Evolutionary conservation across 352 stramenopile species (phyloP).

Genomic region (Phytophthora multivora): DNA sequence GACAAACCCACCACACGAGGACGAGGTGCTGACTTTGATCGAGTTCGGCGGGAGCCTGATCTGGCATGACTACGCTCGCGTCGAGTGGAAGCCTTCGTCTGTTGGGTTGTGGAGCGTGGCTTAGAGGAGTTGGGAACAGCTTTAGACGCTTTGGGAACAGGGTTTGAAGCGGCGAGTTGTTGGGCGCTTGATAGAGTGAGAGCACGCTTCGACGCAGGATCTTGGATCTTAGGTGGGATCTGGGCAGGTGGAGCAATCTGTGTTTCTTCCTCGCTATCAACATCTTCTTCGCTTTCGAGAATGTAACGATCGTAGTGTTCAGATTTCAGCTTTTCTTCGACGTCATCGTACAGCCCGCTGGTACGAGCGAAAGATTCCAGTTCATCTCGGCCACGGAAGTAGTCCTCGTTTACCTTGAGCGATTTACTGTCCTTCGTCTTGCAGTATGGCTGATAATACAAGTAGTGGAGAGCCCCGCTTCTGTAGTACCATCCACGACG

Average conservation of each 20-base stretch:
- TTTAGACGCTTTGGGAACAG: background rate
- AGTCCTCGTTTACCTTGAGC: constrained; percentile 45
- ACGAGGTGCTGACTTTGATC: constrained; percentile 29
- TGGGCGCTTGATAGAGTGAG: background rate
- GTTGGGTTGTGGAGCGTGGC: background rate
- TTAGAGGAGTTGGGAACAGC: too few relatives aligned
- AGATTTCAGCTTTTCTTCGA: constrained; percentile 42
- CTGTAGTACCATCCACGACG: constrained; percentile 75
- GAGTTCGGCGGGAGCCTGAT: constrained; percentile 17
- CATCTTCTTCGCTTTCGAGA: constrained; percentile 22
- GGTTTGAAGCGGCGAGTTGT: background rate
- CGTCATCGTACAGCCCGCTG: constrained; percentile 45
- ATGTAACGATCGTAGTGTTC: constrained; percentile 37
- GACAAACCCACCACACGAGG: constrained; percentile 10
- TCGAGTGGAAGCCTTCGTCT: background rate
- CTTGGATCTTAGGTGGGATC: background rate
- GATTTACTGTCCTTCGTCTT: constrained; percentile 29
- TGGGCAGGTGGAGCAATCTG: background rate
- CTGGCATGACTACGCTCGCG: constrained; percentile 5
- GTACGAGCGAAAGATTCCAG: constrained; percentile 52
- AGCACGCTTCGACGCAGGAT: background rate
- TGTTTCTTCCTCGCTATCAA: background rate
- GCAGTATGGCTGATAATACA: constrained; percentile 65
- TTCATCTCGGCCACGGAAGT: constrained; percentile 48
- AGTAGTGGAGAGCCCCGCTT: constrained; percentile 35